Percentiles rank a stretch among this genome's conserved stretches.
Evolutionary conservation across 1,139 yeast species (phyloP).

Genomic region (Casaregolazyma suthepensis): DNA sequence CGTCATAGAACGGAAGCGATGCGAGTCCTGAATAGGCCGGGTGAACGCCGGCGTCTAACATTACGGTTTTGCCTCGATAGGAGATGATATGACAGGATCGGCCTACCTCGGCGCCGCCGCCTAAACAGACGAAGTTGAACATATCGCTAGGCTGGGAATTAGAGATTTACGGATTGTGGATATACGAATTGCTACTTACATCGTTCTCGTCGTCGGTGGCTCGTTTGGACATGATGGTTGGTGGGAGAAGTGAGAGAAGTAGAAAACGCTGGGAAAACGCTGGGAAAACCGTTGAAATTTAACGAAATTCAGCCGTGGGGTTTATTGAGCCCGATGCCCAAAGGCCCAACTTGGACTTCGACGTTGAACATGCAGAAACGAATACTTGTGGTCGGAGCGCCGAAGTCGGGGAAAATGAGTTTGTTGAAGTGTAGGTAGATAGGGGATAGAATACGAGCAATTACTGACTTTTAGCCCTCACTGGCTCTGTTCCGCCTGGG

Average conservation of each 20-base stretch:
- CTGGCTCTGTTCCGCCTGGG: constrained; percentile 19
- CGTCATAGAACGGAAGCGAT: constrained; percentile 91
- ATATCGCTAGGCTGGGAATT: constrained; percentile 22
- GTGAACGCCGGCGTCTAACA: constrained; percentile 96
- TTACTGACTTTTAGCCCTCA: constrained; percentile 13
- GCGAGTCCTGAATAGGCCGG: constrained; percentile 91
- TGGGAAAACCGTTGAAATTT: neutral
- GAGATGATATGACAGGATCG: constrained; percentile 90
- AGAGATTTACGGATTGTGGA: neutral
- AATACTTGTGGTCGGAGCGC: constrained; percentile 37
- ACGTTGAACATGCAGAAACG: constrained; percentile 24
- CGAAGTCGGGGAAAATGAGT: constrained; percentile 33
- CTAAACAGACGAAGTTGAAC: constrained; percentile 80
- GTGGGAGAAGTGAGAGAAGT: neutral
- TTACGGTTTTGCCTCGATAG: constrained; percentile 91
- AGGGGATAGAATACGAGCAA: neutral
- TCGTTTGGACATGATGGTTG: constrained; percentile 15
- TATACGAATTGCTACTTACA: neutral
- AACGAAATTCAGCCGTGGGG: neutral
- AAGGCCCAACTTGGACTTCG: neutral
- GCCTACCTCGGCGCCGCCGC: constrained; percentile 99
- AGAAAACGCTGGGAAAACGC: neutral
- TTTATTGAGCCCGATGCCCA: neutral
- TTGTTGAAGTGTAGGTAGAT: constrained; percentile 27
- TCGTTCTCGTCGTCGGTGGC: constrained; percentile 13